Evolutionary conservation across 202 grass and related monocot genomes (phyloP), one percentile per base, ranked within the genome.

Genomic region (Setaria viridis): DNA sequence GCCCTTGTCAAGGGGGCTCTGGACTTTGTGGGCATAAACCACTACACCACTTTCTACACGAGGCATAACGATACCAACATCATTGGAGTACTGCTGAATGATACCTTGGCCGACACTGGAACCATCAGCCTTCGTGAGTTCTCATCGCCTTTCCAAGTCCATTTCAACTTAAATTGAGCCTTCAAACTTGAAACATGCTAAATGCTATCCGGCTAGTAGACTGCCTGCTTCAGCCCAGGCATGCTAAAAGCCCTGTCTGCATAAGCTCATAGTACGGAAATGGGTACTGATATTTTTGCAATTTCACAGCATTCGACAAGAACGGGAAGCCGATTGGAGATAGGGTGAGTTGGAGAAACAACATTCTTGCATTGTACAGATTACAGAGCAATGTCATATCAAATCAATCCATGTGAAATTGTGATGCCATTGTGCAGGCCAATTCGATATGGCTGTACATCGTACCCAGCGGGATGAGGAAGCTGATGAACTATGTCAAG

Each of bases 21-120:
- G 71, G 96, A 99, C 87, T 99, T 95, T 35, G 82, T 99, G 65
- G 96, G 96, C 21, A 88, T 99, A 90, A 99, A 99, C 85, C 93
- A 99, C 77, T 99, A 99, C 82, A 95, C 96, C 30, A 95, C 96
- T 21, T 99, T 87, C 60, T 99, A 94, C 54, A 86, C 91, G 35
- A 86, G 74, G 82, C 78, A 95, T 29, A 99, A 91, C 72, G 58
- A 68, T 20, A 95, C 84, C 6, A 85, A 91, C 49, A 60, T 95
- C 72, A 89, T 95, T 73, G 87, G 63, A 3, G 3, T 19, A 7
- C 9, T 99, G 17, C 73, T 99, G 9, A 86, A 91, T 55, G 73
- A 99, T 63, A 89, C 93, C 30, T 37, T 94, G 13, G 90, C 96
- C 0, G 96, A 99, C 88, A 92, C 96, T 14, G 96, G 96, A 5